A percentile compares a stretch with the other conserved stretches of the same genome.
Evolutionary conservation across 805 yeast genomes (phyloP).

Genomic region (Yarrowia alimentaria): DNA sequence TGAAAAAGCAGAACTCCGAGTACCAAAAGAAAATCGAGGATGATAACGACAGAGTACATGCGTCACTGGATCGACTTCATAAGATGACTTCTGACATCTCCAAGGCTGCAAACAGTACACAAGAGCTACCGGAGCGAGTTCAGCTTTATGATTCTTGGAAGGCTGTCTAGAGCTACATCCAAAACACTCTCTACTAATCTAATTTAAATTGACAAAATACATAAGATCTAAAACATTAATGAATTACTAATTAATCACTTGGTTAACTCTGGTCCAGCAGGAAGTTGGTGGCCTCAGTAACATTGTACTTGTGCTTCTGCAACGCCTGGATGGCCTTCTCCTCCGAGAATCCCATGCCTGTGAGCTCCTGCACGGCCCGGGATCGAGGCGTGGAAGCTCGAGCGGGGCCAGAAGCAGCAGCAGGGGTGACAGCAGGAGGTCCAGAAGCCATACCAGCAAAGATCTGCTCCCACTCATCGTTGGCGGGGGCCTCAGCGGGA

Average conservation of each 20-base stretch:
- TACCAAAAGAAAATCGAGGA: conserved; percentile 3
- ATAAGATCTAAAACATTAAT: conserved; percentile 1
- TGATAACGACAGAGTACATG: conserved; percentile 4
- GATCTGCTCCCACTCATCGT: conserved; percentile 86
- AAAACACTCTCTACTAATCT: too few relatives aligned
- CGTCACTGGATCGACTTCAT: conserved; percentile 6
- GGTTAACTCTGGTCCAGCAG: conserved; percentile 53
- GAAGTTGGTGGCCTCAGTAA: conserved; percentile 84
- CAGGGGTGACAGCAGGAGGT: conserved; percentile 29
- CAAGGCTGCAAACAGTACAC: neutral
- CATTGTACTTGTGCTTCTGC: conserved; percentile 64
- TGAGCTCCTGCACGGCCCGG: conserved; percentile 69
- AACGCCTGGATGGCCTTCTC: conserved; percentile 67
- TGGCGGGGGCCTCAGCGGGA: conserved; percentile 11
- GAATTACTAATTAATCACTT: conserved; percentile 5
- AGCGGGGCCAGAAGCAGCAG: conserved; percentile 30
- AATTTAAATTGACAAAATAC: too few relatives aligned
- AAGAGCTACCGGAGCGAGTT: conserved; percentile 7
- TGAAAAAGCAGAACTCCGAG: conserved; percentile 4
- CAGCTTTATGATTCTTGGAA: conserved; percentile 13
- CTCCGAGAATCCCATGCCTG: conserved; percentile 84
- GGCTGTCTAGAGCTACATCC: neutral
- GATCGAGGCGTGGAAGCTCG: conserved; percentile 43
- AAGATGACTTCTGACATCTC: conserved; percentile 8
- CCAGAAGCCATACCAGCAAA: conserved; percentile 77